A percentile compares a stretch with the other conserved stretches of the same genome.
phyloP scores from a whole-genome alignment of 345 rosid species.

The Alliaria petiolata region DNA sequence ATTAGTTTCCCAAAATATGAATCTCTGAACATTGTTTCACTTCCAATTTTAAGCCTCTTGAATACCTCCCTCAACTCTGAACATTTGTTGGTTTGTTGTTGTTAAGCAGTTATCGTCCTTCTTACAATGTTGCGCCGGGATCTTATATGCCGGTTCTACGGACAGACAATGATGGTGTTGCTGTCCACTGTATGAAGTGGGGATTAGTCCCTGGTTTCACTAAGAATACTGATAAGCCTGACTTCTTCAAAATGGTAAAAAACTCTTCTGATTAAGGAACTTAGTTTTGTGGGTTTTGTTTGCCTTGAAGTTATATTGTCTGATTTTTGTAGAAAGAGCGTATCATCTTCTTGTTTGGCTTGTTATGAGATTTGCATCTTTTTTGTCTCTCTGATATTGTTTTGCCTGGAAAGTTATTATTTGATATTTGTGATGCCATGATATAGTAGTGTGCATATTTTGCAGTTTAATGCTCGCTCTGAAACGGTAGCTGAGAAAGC shows the following conservation, averaged over 20 bases:
- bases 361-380: no score
- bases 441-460: no score
- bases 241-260: conserved; percentile 78
- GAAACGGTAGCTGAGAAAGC: conserved; percentile 78
- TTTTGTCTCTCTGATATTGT: no score
- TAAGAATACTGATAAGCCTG: conserved; percentile 74
- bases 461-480: conserved; percentile 93
- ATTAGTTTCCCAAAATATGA: no score
- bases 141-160: conserved; percentile 61
- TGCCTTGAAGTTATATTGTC: background rate
- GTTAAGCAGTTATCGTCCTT: conserved; percentile 64
- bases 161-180: conserved; percentile 49
- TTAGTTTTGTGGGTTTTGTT: background rate
- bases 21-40: no score
- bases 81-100: background rate
- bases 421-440: no score
- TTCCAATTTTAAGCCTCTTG: no score
- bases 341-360: background rate
- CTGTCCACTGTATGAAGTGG: conserved; percentile 86
- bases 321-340: no score
- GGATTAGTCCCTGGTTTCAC: conserved; percentile 81
- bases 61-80: no score
- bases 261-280: background rate
- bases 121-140: conserved; percentile 76
- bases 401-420: no score